phyloP scores from a whole-genome alignment of 768 basidiomycete species.

The Leccinum boreale region DNA sequence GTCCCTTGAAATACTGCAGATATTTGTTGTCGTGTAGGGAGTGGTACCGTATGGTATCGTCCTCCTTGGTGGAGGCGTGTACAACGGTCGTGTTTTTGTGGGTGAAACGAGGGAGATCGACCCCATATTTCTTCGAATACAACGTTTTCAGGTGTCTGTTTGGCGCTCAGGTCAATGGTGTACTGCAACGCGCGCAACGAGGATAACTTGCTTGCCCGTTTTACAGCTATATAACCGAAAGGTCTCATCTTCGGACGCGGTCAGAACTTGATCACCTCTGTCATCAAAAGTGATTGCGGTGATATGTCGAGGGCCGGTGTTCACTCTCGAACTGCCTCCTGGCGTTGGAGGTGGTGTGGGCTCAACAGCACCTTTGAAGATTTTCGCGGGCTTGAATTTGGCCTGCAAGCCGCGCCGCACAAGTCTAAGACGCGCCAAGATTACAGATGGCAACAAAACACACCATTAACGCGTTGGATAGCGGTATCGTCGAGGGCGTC shows the following conservation, averaged over 20 bases:
- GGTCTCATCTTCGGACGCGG: constrained; percentile 88
- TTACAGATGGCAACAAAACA: not conserved
- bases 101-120: constrained; percentile 91
- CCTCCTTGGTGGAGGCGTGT: constrained; percentile 91
- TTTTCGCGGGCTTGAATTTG: constrained; percentile 84
- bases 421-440: not conserved
- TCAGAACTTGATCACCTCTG: constrained; percentile 80
- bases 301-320: constrained; percentile 63
- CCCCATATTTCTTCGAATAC: constrained; percentile 95
- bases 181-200: constrained; percentile 14
- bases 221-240: constrained; percentile 87
- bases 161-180: constrained; percentile 27
- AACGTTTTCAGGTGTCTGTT: constrained; percentile 70
- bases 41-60: constrained; percentile 93
- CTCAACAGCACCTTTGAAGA: constrained; percentile 80
- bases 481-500: constrained; percentile 36
- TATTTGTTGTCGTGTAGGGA: constrained; percentile 97
- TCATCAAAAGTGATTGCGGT: constrained; percentile 92
- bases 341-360: constrained; percentile 47
- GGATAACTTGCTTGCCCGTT: constrained; percentile 83
- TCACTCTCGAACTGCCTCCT: constrained; percentile 34
- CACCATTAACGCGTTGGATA: constrained; percentile 55
- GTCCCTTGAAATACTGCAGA: constrained; percentile 92
- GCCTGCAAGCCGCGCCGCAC: constrained; percentile 38
- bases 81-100: constrained; percentile 84